A percentile compares a stretch with the other conserved stretches of the same genome.
These are phyloP conservation scores for Mucuna pruriens DNA, from an alignment of 306 rosid genomes.

Conservation along the genomic window DNA sequence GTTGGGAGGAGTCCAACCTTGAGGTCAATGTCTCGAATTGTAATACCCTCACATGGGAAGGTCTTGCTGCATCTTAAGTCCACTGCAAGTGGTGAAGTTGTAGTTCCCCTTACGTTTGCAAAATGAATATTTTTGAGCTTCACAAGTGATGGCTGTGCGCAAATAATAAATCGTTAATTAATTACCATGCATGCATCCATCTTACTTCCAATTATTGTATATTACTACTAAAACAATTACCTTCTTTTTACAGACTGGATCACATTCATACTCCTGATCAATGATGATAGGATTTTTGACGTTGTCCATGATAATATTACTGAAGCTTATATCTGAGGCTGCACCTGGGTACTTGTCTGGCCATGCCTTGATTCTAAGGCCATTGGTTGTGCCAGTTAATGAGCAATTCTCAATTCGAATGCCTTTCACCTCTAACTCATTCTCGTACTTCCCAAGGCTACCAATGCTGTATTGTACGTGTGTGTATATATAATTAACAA, in stretches of 20 bases:
- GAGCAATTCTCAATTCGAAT: conserved; percentile 18
- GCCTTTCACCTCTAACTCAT: conserved; percentile 41
- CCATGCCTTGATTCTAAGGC: conserved; percentile 53
- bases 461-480: no score
- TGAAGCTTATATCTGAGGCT: conserved; percentile 40
- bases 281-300: conserved; percentile 51
- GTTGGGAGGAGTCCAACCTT: conserved; percentile 27
- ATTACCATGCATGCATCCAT: neutral
- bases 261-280: conserved; percentile 49
- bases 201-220: no score
- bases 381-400: conserved; percentile 44
- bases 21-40: conserved; percentile 49
- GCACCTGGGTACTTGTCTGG: conserved; percentile 28
- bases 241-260: conserved; percentile 41
- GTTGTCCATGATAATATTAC: conserved; percentile 37
- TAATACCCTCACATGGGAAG: conserved; percentile 52
- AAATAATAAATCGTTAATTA: neutral
- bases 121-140: conserved; percentile 50
- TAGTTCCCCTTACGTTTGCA: conserved; percentile 60
- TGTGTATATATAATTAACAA: no score
- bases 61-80: conserved; percentile 58
- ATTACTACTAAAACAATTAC: no score
- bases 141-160: conserved; percentile 58
- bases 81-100: conserved; percentile 53
- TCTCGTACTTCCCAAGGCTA: conserved; percentile 43